Conservation (phyloP, 2,329 filamentous ascomycete genomes). For the Exophiala spinifera region DNA sequence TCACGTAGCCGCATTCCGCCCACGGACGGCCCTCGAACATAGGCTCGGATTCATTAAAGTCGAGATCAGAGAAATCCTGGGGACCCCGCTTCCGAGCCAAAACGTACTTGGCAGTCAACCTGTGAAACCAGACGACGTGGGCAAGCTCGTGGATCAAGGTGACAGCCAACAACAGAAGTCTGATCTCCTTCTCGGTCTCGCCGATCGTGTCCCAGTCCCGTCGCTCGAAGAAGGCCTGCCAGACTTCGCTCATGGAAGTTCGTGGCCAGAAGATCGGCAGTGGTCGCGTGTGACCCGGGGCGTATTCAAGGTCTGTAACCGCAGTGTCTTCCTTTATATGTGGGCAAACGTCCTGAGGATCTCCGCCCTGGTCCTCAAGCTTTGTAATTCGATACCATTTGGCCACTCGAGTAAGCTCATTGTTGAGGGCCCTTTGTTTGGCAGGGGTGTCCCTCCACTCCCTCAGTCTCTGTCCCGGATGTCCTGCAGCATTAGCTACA, state of each 20-base stretch:
- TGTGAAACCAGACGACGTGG: slow-evolving; percentile 11
- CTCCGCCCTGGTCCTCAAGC: not conserved
- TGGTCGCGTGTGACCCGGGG: not conserved
- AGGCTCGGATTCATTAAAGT: not conserved
- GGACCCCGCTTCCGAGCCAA: not conserved
- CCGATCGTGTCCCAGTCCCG: slow-evolving; percentile 5
- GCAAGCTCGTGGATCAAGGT: slow-evolving; percentile 11
- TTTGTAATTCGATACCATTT: slow-evolving; percentile 7
- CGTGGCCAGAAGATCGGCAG: not conserved
- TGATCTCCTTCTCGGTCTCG: slow-evolving; percentile 2
- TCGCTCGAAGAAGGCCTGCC: not conserved
- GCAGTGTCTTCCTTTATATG: not conserved
- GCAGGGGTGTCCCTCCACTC: slow-evolving; percentile 5
- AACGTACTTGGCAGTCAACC: not conserved
- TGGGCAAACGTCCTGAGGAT: not conserved
- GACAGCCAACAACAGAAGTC: slow-evolving; percentile 4
- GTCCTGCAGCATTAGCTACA: not conserved
- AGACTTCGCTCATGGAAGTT: not conserved
- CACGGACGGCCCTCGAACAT: not conserved
- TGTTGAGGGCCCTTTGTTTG: slow-evolving; percentile 2
- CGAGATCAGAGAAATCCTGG: not conserved
- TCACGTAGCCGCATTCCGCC: not conserved
- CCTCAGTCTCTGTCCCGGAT: not conserved
- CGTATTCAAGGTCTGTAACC: not conserved
- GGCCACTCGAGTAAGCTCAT: not conserved